Evolutionary conservation across 306 rosid species (phyloP).

Genomic region (Gastrolobium villosum): DNA sequence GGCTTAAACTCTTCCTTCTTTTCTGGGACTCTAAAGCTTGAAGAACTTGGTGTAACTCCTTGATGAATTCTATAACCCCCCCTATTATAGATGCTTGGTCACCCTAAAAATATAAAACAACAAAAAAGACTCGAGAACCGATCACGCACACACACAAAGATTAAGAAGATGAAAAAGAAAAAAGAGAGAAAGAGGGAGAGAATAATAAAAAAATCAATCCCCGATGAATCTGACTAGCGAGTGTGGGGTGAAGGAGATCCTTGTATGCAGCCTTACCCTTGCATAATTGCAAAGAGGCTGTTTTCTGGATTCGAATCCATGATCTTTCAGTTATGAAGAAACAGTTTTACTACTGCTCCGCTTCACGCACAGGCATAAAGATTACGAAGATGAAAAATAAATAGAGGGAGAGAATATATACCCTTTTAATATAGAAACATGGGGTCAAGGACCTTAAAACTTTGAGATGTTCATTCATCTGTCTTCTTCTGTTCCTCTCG

Average conservation of each 20-base stretch:
- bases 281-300: too few relatives aligned
- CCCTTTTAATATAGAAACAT: conserved; percentile 98
- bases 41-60: conserved; percentile 90
- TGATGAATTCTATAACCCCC: conserved; percentile 92
- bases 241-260: too few relatives aligned
- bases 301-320: too few relatives aligned
- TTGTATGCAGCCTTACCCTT: too few relatives aligned
- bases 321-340: too few relatives aligned
- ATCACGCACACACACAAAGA: conserved; percentile 13
- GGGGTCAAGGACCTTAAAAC: conserved; percentile 89
- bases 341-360: too few relatives aligned
- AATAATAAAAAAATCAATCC: neutral
- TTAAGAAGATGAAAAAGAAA: neutral
- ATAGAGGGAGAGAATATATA: conserved; percentile 31
- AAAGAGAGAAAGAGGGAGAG: neutral
- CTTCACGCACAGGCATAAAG: too few relatives aligned
- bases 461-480: conserved; percentile 98
- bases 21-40: conserved; percentile 88
- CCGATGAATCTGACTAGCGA: too few relatives aligned
- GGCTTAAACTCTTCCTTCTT: conserved; percentile 91
- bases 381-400: too few relatives aligned
- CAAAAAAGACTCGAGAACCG: too few relatives aligned
- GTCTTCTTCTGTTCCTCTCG: conserved; percentile 93
- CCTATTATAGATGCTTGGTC: conserved; percentile 98
- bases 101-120: conserved; percentile 57